Base-by-base conservation (phyloP, 805 yeast species). In the Candida pini region DNA sequence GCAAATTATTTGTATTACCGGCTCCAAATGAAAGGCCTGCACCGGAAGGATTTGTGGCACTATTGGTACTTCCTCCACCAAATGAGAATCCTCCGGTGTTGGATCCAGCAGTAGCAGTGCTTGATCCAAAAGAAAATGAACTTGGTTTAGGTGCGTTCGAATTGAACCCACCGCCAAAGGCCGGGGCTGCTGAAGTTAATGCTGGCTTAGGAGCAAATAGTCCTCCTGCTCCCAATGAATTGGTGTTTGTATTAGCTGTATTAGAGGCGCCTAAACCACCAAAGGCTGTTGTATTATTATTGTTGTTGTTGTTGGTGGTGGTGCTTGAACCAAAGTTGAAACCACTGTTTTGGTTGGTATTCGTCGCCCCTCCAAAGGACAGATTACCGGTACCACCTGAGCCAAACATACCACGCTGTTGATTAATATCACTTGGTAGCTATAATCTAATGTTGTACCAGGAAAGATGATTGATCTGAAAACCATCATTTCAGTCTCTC, bases 21-120 rank as follows among this genome's bases (percentile, higher is more conserved):
- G 13, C 25, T 3, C 60, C 62, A 41, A 61, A 61, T 38, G 48
- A 49, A 5, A 49, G 30, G 10, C 47, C 47, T n/a, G 39, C 36
- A 9, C 40, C 38, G 14, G 35, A 17, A 7, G 32, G n/a, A 16
- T 41, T 21, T 9, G 45, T 31, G 3, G 38, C 43, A 26, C 22
- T 32, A 20, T 35, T 35, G 3, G 38, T 41, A 26, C 22, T 32
- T 19, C 34, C 34, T 6, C 62, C 63, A 46, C 54, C 56, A 32
- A 55, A 35, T 13, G 60, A 56, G 24, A 54, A 48, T 7, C 48
- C 24, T 7, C 48, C 24, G 17, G 43, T 18, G 18, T 47, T 31
- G 12, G 42, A 33, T 17, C 23, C 29, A 17, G 22, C 24, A 27
- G 7, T 36, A 21, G 9, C 24, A 27, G 25, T 7, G 8, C 6